phyloP scores from a whole-genome alignment of 75 land plant genomes.

The Isoetes taiwanensis region DNA sequence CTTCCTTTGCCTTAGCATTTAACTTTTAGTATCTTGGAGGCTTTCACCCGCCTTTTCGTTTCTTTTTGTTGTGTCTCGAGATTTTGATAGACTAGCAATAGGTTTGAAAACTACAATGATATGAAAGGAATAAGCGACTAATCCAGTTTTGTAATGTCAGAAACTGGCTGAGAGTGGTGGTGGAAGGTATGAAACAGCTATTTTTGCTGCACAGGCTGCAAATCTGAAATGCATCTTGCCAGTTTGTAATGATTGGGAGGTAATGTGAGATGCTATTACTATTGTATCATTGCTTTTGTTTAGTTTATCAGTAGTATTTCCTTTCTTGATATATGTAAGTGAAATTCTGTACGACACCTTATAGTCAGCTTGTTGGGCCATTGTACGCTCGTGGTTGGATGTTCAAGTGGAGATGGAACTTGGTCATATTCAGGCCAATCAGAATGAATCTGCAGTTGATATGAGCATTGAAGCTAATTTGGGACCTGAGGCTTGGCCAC shows the following conservation, averaged over 20 bases:
- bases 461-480: slow-evolving; percentile 7
- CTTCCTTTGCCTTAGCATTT: too few relatives aligned
- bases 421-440: slow-evolving; percentile 27
- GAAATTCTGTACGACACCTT: not conserved
- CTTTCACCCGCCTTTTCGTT: too few relatives aligned
- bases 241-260: slow-evolving; percentile 94
- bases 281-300: not conserved
- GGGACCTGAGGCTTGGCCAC: slow-evolving; percentile 87
- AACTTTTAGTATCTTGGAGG: too few relatives aligned
- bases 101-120: too few relatives aligned
- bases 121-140: too few relatives aligned
- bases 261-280: slow-evolving; percentile 9
- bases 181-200: slow-evolving; percentile 77
- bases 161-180: slow-evolving; percentile 68
- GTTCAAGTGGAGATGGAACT: slow-evolving; percentile 67
- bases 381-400: slow-evolving; percentile 89
- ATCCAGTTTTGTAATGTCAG: slow-evolving; percentile 17
- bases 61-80: too few relatives aligned
- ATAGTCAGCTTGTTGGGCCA: slow-evolving; percentile 97
- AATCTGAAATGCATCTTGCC: slow-evolving; percentile 80
- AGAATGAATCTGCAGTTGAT: slow-evolving; percentile 25
- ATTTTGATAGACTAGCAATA: too few relatives aligned
- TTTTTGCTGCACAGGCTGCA: slow-evolving; percentile 82
- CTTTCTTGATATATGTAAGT: not conserved
- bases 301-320: not conserved